Evolutionary conservation across 257 asterid species (phyloP).

Genomic region (Nicotiana tabacum): DNA sequence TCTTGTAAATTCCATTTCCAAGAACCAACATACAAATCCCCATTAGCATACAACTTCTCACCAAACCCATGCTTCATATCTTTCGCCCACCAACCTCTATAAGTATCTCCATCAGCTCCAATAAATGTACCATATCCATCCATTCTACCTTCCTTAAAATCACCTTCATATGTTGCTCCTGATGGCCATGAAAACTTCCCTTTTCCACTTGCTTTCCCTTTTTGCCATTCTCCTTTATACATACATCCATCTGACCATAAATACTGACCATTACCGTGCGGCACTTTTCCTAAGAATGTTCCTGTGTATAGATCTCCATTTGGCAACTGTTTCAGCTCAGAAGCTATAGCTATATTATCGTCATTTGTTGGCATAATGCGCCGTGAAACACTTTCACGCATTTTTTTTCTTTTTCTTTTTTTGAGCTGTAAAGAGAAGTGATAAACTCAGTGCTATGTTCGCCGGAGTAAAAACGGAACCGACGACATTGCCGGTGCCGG

Average conservation of each 20-base stretch:
- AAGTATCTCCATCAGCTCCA: conserved; percentile 16
- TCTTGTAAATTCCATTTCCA: conserved; percentile 25
- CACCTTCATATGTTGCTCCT: conserved; percentile 18
- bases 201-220: conserved; percentile 16
- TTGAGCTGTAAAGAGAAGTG: not conserved
- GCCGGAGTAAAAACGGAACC: not conserved
- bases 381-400: not conserved
- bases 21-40: conserved; percentile 17
- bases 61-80: conserved; percentile 21
- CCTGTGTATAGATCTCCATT: conserved; percentile 19
- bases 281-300: not conserved
- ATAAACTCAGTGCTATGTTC: not conserved
- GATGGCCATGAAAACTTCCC: conserved; percentile 23
- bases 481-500: not conserved
- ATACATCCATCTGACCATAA: conserved; percentile 21
- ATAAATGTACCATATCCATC: conserved; percentile 16
- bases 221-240: conserved; percentile 19
- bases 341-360: not conserved
- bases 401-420: not conserved
- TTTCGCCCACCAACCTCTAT: conserved; percentile 10
- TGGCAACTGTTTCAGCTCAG: not conserved
- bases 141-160: conserved; percentile 21
- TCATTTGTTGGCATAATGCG: conserved; percentile 6
- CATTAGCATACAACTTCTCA: conserved; percentile 18
- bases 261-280: conserved; percentile 18